Evolutionary conservation across 2,329 filamentous ascomycete genomes (phyloP), one percentile per base, ranked within the genome.

Genomic region (Pseudogymnoascus pannorum): DNA sequence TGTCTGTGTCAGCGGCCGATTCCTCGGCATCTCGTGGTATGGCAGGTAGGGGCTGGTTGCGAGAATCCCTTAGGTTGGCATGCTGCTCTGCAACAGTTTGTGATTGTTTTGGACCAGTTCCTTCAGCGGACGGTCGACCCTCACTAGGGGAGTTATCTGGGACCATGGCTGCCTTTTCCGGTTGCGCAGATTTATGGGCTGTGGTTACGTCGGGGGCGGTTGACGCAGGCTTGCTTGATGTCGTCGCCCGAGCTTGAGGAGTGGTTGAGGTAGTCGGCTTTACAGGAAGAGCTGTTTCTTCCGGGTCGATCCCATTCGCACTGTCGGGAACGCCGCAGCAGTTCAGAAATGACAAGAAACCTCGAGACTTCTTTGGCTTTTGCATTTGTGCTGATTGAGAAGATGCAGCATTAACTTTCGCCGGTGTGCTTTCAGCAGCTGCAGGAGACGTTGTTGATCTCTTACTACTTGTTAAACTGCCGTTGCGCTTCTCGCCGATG

Each of bases 381-480:
- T 73, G 69, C 36, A 68, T 68, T 48, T 69, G 42, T 26, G 65
- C 66, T 57, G 66, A 58, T 44, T 67, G 64, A 18, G 72, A 68
- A 61, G 68, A 72, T 42, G 70, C 66, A 51, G 68, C 66, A 35
- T 64, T 67, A 58, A 73, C 69, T 61, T 72, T 71, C 36, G 72
- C 72, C 61, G 72, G 65, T 61, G 72, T 72, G 66, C 73, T 75
- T 61, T 74, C 74, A 62, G 72, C 69, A 64, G 72, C 72, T 64
- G 74, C 67, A 65, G 67, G 67, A 61, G 70, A 78, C 80, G 68
- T 77, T 77, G 69, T 78, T 79, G 65, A 81, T 83, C 70, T 81
- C 79, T 75, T 84, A 64, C 70, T 85, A 75, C 85, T 89, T 67
- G 83, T 84, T 64, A 83, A 80, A 75, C 86, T 90, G 68, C 84